Evolutionary conservation across 164 flowering plant genomes (phyloP), one percentile per base, ranked within the genome.

Genomic region (Berberis vulgaris): DNA sequence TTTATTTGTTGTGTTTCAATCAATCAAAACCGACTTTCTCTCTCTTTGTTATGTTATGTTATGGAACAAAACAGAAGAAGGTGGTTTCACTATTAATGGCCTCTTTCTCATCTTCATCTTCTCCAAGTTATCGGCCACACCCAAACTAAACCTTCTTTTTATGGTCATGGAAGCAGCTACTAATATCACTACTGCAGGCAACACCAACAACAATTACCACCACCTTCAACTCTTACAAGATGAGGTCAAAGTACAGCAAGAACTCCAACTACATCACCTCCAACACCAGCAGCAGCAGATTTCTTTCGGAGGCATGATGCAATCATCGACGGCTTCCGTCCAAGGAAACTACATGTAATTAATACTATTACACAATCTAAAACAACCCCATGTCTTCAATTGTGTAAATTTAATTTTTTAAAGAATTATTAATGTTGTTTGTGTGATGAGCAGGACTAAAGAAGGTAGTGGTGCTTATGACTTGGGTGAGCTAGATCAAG

Each of bases 401-500:
- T 68, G 46, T 12, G 55, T 63, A 7, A 43, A 9, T 39, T 55
- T 12, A 59, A 64, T 41, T 5, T 7, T 59, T 49, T 26, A 42
- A 41, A 38, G 2, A 4, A 7, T 47, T 57, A 1, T 50, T n/a
- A 57, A 38, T 68, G 64, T 56, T 61, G 10, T 41, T 55, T 54
- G 39, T 13, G 11, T 55, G 65, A 65, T 59, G 4, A 60, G 69
- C 79, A 84, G 84, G 63, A 77, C 75, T 72, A 86, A 78, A 72
- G 97, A 83, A 54, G 59, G 11, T 49, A 64, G 69, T 40, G 92
- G 88, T 52, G 85, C 89, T 58, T 88, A 88, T 77, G 97, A 92
- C 64, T 77, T 91, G 74, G 98, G 92, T 4, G 99, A 95, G 64
- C 69, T 95, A n/a, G 98, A 95, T 79, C 94, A 86, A 80, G 97